Base-by-base conservation (phyloP, 805 yeast species). In the Maudiozyma serrabonitensis region DNA sequence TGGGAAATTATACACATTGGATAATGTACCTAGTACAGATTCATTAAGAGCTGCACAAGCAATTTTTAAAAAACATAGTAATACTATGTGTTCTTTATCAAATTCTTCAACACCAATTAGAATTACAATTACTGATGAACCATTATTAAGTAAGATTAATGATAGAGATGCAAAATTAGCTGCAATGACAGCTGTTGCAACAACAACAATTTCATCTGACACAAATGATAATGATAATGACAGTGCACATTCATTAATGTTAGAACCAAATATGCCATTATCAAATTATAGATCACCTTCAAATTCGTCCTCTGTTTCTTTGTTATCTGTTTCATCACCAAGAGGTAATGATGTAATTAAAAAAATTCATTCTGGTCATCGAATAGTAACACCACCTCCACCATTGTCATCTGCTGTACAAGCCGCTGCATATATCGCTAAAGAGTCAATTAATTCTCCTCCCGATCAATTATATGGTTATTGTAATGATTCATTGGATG, bases 41-140 rank as follows among this genome's bases (percentile, higher is more conserved):
- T 55, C 58, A 13, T 40, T 55, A 46, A 51, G 49, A 40, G 58
- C 58, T 19, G 58, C 58, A 6, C 56, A 55, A 43, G 54, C 54
- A 2, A 55, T 55, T 11, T 55, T 53, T 46, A 52, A 52, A 43
- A 53, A 48, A 46, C 55, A 55, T 43, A 35, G 38, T 3, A 35
- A 35, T 6, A 19, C 15, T 35, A 8, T 6, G 6, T 28, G 7
- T 8, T 28, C 32, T 4, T 11, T 28, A 28, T 6, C 9, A 4
- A 9, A 28, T 28, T 35, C 38, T n/a, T 15, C 18, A 15, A 15
- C 16, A 3, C 19, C 45, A 12, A 28, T 41, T n/a, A 26, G 28
- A 28, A 41, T 26, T 16, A 18, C n/a, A 16, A 19, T 35, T 35
- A 35, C 18, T 15, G 18, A 35, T 7, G 38, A 35, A 13, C 16